Evolutionary conservation across 2,329 filamentous ascomycete genomes (phyloP).

Genomic region (Cercospora sp.): DNA sequence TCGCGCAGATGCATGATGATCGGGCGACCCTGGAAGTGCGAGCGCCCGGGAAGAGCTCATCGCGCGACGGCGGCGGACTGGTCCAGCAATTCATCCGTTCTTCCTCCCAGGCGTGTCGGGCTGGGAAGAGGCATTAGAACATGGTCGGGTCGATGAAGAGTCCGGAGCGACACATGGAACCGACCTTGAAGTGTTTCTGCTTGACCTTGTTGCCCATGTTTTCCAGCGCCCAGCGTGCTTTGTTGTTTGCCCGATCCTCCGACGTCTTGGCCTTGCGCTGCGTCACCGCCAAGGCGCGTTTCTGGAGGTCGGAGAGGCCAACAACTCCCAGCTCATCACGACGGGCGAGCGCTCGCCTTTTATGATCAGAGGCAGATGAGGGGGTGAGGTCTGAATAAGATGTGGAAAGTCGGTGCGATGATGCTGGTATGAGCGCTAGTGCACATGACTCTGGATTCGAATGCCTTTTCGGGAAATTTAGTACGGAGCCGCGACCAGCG

Average conservation of each 20-base stretch:
- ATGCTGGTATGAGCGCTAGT: background rate
- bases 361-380: conserved; percentile 1
- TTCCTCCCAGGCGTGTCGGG: conserved; percentile 25
- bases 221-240: conserved; percentile 26
- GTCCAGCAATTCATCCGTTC: conserved; percentile 21
- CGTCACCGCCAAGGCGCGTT: conserved; percentile 19
- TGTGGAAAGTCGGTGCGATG: conserved; percentile 2
- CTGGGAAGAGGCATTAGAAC: conserved; percentile 20
- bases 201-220: conserved; percentile 26
- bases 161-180: conserved; percentile 25
- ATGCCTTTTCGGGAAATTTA: conserved; percentile 5
- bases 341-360: conserved; percentile 13
- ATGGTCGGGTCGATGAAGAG: conserved; percentile 23
- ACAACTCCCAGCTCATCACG: conserved; percentile 21
- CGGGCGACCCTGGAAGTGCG: background rate
- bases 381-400: conserved; percentile 11
- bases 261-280: conserved; percentile 21
- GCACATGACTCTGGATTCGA: background rate
- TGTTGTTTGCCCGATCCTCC: conserved; percentile 19
- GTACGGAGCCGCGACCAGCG: background rate
- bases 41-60: background rate
- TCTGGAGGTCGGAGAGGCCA: conserved; percentile 21
- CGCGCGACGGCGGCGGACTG: no score
- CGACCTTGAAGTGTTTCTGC: conserved; percentile 29
- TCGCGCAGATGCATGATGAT: background rate